phyloP scores from a whole-genome alignment of 306 rosid genomes.

The Abrus pulchellus region DNA sequence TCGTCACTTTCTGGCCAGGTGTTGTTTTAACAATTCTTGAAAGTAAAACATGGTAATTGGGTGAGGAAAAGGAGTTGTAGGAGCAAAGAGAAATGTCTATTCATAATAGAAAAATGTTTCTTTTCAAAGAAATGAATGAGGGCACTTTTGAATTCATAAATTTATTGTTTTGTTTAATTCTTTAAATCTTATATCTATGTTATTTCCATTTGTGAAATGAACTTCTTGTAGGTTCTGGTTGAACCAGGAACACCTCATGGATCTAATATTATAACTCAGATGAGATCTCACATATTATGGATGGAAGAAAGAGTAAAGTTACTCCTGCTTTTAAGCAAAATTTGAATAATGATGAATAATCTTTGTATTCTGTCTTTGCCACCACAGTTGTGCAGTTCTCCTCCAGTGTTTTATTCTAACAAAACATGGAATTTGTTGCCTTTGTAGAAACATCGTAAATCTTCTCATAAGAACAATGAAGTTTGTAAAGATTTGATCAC shows the following conservation, averaged over 20 bases:
- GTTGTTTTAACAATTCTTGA: constrained; percentile 2
- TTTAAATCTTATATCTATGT: constrained; percentile 22
- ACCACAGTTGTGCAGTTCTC: constrained; percentile 23
- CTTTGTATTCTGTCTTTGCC: neutral
- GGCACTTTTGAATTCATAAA: constrained; percentile 10
- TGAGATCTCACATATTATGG: constrained; percentile 96
- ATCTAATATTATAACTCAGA: constrained; percentile 87
- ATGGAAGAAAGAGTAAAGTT: constrained; percentile 82
- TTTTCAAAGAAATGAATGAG: constrained; percentile 4
- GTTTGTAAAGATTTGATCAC: constrained; percentile 73
- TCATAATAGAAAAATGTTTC: neutral
- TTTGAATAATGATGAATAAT: constrained; percentile 30
- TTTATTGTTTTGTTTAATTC: neutral
- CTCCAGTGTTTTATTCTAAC: constrained; percentile 15
- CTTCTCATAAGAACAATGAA: constrained; percentile 52
- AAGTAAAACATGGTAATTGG: neutral
- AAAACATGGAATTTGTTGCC: constrained; percentile 31
- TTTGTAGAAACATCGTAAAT: constrained; percentile 73
- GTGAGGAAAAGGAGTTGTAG: constrained; percentile 15
- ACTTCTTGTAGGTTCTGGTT: constrained; percentile 74
- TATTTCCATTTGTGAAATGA: constrained; percentile 43
- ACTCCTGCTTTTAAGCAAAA: constrained; percentile 11
- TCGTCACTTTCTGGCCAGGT: constrained; percentile 15
- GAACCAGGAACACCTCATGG: constrained; percentile 98
- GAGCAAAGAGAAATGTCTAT: constrained; percentile 34